Conservation (phyloP, 2,329 filamentous ascomycete species). For the Aspergillus ibericus region DNA sequence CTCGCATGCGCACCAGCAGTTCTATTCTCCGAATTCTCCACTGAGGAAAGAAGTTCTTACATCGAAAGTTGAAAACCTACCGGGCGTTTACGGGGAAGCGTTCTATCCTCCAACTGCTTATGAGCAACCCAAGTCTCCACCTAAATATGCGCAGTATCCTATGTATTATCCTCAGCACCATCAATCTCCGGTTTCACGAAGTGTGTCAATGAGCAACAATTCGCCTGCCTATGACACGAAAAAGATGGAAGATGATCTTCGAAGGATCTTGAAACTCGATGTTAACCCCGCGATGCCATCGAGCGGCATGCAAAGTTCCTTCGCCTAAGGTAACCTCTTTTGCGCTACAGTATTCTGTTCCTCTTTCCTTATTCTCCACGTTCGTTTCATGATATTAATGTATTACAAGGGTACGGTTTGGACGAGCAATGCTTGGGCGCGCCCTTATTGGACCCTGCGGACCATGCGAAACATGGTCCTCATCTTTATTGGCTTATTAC, state of each 20-base stretch:
- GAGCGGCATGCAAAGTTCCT: constrained; percentile 35
- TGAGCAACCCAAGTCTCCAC: constrained; percentile 22
- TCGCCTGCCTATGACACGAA: constrained; percentile 40
- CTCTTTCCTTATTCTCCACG: background rate
- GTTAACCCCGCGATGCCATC: constrained; percentile 29
- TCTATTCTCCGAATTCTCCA: constrained; percentile 31
- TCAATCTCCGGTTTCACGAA: constrained; percentile 24
- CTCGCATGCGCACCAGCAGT: constrained; percentile 23
- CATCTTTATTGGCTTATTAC: background rate
- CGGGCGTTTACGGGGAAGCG: constrained; percentile 12
- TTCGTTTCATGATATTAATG: constrained; percentile 4
- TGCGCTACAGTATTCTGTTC: background rate
- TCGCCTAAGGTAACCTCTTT: constrained; percentile 23
- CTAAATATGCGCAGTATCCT: constrained; percentile 13
- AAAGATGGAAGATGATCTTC: constrained; percentile 50
- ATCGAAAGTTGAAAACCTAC: constrained; percentile 18
- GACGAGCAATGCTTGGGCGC: background rate
- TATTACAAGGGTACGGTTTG: background rate
- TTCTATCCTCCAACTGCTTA: constrained; percentile 25
- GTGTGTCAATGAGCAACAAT: constrained; percentile 22
- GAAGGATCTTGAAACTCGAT: constrained; percentile 49
- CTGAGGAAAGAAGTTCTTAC: constrained; percentile 34
- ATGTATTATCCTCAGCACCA: constrained; percentile 24
- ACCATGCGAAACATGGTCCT: background rate
- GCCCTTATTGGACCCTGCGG: background rate